Conservation (phyloP, 495 filamentous ascomycete species). For the Lasiosphaeria hispida region DNA sequence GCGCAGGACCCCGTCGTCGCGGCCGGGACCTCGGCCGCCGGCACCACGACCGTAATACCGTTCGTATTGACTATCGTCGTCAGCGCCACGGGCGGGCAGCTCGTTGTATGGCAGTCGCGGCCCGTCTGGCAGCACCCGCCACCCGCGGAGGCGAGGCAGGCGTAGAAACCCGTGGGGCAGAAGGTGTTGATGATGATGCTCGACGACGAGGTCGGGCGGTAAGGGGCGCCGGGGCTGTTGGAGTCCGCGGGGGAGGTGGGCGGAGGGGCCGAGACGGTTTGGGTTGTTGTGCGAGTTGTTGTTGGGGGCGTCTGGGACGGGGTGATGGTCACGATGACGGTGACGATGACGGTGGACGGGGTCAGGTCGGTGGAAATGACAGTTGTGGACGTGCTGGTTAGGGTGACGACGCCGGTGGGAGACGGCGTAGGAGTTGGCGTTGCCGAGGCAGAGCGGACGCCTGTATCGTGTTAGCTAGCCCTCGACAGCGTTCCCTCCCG, state of each 20-base stretch:
- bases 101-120: constrained; percentile 65
- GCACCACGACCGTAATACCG: constrained; percentile 67
- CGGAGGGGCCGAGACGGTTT: constrained; percentile 33
- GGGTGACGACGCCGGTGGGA: constrained; percentile 22
- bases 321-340: constrained; percentile 35
- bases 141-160: constrained; percentile 49
- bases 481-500: not conserved
- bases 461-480: constrained; percentile 12
- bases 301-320: constrained; percentile 27
- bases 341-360: constrained; percentile 34
- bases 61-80: constrained; percentile 61
- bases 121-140: constrained; percentile 71
- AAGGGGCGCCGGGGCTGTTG: constrained; percentile 33
- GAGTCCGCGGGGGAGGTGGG: constrained; percentile 24
- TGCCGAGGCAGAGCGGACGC: constrained; percentile 30
- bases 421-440: constrained; percentile 46
- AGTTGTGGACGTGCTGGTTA: constrained; percentile 25
- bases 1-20: constrained; percentile 57
- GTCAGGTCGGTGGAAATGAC: constrained; percentile 22
- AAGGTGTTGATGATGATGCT: constrained; percentile 30
- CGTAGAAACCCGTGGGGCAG: constrained; percentile 59
- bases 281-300: constrained; percentile 37
- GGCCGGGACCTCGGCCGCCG: constrained; percentile 41
- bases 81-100: constrained; percentile 52
- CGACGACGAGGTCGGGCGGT: constrained; percentile 38